A percentile compares a stretch with the other conserved stretches of the same genome.
Conservation (phyloP, 2,329 filamentous ascomycete species). For the Arthrobotrys iridis region DNA sequence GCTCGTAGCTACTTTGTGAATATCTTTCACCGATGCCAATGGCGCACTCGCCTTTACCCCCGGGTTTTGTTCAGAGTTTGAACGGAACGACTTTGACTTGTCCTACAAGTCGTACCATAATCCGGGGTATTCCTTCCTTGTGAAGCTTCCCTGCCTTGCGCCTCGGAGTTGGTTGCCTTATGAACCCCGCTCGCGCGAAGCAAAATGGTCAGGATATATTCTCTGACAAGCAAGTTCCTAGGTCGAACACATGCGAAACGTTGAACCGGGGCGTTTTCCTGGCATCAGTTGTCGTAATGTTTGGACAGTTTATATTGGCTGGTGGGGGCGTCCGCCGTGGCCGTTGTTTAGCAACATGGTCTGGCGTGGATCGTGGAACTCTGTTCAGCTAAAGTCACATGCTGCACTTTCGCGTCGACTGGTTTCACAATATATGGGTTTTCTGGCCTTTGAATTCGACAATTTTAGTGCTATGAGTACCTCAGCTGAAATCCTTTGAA, state of each 20-base stretch:
- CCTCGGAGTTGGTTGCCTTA: not conserved
- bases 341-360: not conserved
- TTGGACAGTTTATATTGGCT: not conserved
- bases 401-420: not conserved
- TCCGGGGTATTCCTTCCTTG: slow-evolving; percentile 38
- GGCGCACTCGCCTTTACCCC: slow-evolving; percentile 5
- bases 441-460: too few relatives aligned
- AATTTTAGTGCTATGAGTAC: too few relatives aligned
- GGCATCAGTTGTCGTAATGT: not conserved
- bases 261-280: not conserved
- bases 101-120: not conserved
- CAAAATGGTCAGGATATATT: not conserved
- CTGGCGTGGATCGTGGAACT: too few relatives aligned
- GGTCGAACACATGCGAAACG: slow-evolving; percentile 18
- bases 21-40: not conserved
- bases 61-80: slow-evolving; percentile 9
- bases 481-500: not conserved
- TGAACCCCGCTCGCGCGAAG: not conserved
- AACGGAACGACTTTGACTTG: slow-evolving; percentile 19
- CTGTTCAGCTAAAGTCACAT: slow-evolving; percentile 1
- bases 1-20: slow-evolving; percentile 17
- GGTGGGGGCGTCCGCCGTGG: not conserved
- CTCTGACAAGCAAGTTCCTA: slow-evolving; percentile 10
- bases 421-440: too few relatives aligned
- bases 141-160: not conserved